phyloP scores from a whole-genome alignment of 192 early-diverging fungal species.

The Coemansia sp. region DNA sequence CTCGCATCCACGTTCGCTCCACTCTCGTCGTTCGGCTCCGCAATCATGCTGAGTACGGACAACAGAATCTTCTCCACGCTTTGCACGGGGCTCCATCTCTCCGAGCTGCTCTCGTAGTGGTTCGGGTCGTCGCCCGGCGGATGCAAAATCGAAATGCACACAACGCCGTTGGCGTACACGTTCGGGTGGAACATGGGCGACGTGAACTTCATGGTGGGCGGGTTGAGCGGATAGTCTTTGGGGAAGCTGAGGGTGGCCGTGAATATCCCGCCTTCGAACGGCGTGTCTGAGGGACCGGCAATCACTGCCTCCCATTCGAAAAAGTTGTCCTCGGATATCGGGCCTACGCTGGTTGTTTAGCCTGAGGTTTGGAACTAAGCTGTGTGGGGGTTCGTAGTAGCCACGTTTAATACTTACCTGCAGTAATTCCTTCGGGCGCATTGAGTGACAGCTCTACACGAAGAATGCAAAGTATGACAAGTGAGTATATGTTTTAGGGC shows the following conservation, averaged over 20 bases:
- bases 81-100: conserved; percentile 97
- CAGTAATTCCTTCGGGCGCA: conserved; percentile 91
- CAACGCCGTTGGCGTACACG: conserved; percentile 92
- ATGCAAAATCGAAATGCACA: conserved; percentile 98
- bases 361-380: not conserved
- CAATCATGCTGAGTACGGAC: conserved; percentile 92
- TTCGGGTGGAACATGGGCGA: conserved; percentile 95
- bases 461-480: conserved; percentile 1
- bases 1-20: conserved; percentile 98
- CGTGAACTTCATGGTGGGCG: conserved; percentile 96
- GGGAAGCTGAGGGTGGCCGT: conserved; percentile 86
- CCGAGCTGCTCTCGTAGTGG: conserved; percentile 93
- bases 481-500: not conserved
- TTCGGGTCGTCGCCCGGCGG: conserved; percentile 97
- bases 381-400: not conserved
- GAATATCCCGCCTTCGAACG: conserved; percentile 94
- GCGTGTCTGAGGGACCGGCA: conserved; percentile 83
- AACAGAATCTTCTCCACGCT: conserved; percentile 97
- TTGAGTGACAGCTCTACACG: conserved; percentile 78
- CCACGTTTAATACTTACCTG: conserved; percentile 55
- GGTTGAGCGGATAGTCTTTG: conserved; percentile 92
- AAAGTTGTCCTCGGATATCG: conserved; percentile 72
- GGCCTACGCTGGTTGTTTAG: conserved; percentile 53
- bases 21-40: conserved; percentile 98
- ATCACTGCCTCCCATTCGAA: conserved; percentile 47